These are phyloP conservation scores for Chlorella sp. DNA, from an alignment of 139 green algal genomes.

Conservation along the genomic window DNA sequence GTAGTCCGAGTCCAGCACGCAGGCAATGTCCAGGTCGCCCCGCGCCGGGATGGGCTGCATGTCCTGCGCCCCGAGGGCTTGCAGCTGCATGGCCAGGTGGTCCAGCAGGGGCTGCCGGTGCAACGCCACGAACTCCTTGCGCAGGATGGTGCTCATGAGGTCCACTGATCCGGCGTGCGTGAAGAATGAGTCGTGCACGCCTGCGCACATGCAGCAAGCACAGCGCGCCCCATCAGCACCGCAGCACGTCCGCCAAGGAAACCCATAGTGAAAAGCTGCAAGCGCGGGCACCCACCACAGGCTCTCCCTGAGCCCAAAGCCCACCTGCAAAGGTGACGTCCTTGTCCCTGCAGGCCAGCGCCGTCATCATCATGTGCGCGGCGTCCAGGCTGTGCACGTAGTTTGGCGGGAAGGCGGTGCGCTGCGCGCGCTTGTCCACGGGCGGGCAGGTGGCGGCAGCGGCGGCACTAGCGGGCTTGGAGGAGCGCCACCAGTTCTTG, in stretches of 20 bases:
- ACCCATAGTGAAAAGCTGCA: no score
- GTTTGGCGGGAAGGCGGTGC: conserved; percentile 93
- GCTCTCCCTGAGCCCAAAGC: no score
- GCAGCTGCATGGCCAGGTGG: conserved; percentile 41
- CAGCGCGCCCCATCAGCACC: neutral
- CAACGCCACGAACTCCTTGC: conserved; percentile 84
- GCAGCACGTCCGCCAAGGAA: neutral
- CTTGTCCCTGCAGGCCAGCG: conserved; percentile 31
- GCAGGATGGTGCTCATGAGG: conserved; percentile 71
- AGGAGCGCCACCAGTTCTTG: no score
- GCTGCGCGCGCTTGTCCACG: conserved; percentile 52
- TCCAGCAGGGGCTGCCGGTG: conserved; percentile 79
- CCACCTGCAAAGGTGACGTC: conserved; percentile 17
- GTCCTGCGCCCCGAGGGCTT: conserved; percentile 16
- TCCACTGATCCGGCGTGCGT: conserved; percentile 83
- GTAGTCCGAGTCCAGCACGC: conserved; percentile 65
- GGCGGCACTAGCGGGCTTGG: no score
- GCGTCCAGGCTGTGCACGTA: conserved; percentile 95
- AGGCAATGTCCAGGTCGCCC: conserved; percentile 67
- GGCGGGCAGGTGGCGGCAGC: no score
- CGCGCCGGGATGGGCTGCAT: conserved; percentile 58
- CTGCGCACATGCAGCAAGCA: conserved; percentile 59
- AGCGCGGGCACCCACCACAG: no score
- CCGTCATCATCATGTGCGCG: conserved; percentile 98
- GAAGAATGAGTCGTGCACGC: conserved; percentile 98